These are phyloP conservation scores for Penicillium sp. DNA, from an alignment of 2,329 filamentous ascomycete species.

Conservation along the genomic window DNA sequence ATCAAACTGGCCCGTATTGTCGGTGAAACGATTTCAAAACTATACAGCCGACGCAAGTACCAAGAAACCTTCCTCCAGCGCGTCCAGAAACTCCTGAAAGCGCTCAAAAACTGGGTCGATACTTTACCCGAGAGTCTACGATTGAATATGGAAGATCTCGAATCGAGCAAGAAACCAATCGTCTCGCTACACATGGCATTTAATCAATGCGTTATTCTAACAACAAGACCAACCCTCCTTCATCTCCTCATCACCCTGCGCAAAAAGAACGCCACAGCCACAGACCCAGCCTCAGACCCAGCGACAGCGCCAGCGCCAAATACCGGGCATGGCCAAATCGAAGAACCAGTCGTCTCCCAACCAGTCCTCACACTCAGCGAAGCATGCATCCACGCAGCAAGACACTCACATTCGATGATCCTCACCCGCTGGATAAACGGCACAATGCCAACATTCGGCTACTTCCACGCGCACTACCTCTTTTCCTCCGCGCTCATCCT, in stretches of 20 bases:
- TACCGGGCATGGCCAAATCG: neutral
- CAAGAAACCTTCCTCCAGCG: constrained; percentile 44
- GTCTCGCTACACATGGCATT: constrained; percentile 45
- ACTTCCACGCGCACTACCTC: constrained; percentile 46
- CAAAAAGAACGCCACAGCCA: constrained; percentile 22
- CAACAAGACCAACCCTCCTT: constrained; percentile 44
- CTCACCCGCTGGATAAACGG: constrained; percentile 45
- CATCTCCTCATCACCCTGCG: constrained; percentile 42
- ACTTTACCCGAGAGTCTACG: constrained; percentile 40
- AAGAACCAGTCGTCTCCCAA: constrained; percentile 36
- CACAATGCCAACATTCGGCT: constrained; percentile 43
- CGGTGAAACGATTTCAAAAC: constrained; percentile 39
- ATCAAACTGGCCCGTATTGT: constrained; percentile 44
- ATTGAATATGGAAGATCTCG: constrained; percentile 37
- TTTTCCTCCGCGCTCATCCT: constrained; percentile 45
- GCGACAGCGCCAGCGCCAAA: neutral
- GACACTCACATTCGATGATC: constrained; percentile 43
- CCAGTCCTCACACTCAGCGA: constrained; percentile 42
- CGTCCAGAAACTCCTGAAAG: constrained; percentile 45
- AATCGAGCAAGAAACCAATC: constrained; percentile 38
- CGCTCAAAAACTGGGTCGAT: constrained; percentile 44
- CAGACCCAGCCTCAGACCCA: neutral
- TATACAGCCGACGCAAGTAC: constrained; percentile 42
- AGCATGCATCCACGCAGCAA: constrained; percentile 44
- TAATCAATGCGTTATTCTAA: constrained; percentile 45